Conservation (phyloP, 2,329 filamentous ascomycete genomes). For the Plenodomus lindquistii region DNA sequence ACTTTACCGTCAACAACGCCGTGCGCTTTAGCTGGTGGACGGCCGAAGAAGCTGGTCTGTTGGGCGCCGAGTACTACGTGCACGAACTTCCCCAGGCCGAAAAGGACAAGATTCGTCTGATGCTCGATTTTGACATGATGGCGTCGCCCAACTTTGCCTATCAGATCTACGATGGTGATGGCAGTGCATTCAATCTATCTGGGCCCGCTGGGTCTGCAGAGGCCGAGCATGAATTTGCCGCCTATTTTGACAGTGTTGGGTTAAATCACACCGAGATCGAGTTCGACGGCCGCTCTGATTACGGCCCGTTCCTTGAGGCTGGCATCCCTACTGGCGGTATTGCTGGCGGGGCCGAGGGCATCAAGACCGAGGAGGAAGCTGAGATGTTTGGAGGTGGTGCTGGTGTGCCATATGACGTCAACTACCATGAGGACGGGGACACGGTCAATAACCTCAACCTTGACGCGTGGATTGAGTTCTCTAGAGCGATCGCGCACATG, state of each 20-base stretch:
- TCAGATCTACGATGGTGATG: slow-evolving; percentile 62
- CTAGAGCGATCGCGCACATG: slow-evolving; percentile 62
- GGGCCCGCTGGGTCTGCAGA: slow-evolving; percentile 68
- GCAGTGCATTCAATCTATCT: slow-evolving; percentile 57
- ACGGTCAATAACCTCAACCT: slow-evolving; percentile 39
- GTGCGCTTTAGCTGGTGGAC: slow-evolving; percentile 70
- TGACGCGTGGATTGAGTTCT: slow-evolving; percentile 55
- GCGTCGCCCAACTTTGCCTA: slow-evolving; percentile 63
- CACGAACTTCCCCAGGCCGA: slow-evolving; percentile 53
- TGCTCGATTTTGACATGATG: slow-evolving; percentile 76
- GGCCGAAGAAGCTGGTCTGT: slow-evolving; percentile 65
- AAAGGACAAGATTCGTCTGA: slow-evolving; percentile 64
- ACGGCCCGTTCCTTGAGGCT: slow-evolving; percentile 73
- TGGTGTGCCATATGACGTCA: slow-evolving; percentile 34
- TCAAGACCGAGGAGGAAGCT: slow-evolving; percentile 71
- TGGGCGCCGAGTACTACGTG: slow-evolving; percentile 64
- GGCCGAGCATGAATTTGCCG: slow-evolving; percentile 62
- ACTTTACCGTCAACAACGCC: slow-evolving; percentile 71
- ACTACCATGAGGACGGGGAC: slow-evolving; percentile 46
- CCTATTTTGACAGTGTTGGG: slow-evolving; percentile 37
- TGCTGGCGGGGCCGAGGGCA: slow-evolving; percentile 74
- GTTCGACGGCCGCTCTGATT: slow-evolving; percentile 81
- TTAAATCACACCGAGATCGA: slow-evolving; percentile 64
- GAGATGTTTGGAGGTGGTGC: slow-evolving; percentile 69
- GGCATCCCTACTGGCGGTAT: slow-evolving; percentile 77